Percentiles rank a stretch among this genome's conserved stretches.
Conservation (phyloP, 73 alveolate species). For the Uronychia setigera region DNA sequence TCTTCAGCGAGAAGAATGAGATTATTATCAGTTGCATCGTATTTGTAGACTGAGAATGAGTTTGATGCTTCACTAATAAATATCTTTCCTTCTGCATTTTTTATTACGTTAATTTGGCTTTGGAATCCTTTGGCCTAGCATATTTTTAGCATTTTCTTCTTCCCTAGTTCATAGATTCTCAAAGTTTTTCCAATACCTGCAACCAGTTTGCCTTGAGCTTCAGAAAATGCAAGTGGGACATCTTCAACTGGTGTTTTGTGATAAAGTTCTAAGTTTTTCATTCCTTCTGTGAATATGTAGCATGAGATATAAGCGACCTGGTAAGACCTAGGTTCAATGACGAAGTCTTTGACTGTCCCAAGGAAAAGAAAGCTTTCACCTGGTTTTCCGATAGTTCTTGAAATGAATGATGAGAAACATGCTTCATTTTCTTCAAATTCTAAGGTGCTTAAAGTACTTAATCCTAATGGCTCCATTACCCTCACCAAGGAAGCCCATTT, state of each 20-base stretch:
- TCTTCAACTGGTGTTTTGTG: conserved; percentile 92
- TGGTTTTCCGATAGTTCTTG: conserved; percentile 59
- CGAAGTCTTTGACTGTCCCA: conserved; percentile 77
- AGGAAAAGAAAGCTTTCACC: conserved; percentile 70
- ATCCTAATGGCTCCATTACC: conserved; percentile 83
- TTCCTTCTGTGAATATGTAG: conserved; percentile 77
- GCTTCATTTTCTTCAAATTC: conserved; percentile 91
- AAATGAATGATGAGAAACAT: conserved; percentile 77
- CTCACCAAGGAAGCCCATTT: conserved; percentile 94
- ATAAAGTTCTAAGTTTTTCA: conserved; percentile 68
- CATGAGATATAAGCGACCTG: conserved; percentile 73
- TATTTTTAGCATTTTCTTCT: conserved; percentile 93
- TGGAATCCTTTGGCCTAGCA: conserved; percentile 87
- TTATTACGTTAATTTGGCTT: conserved; percentile 68
- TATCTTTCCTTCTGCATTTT: conserved; percentile 91
- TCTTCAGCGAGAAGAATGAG: conserved; percentile 96
- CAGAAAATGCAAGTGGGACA: conserved; percentile 91
- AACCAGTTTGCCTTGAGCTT: conserved; percentile 88
- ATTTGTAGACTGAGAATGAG: conserved; percentile 89
- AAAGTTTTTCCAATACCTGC: conserved; percentile 95
- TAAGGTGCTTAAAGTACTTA: conserved; percentile 66
- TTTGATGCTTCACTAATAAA: conserved; percentile 91
- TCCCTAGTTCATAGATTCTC: conserved; percentile 96
- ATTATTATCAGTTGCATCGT: conserved; percentile 85
- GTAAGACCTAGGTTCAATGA: conserved; percentile 62